Percentiles rank a stretch among this genome's conserved stretches.
Conservation (phyloP, 352 stramenopile species). For the Phytophthora kernoviae region DNA sequence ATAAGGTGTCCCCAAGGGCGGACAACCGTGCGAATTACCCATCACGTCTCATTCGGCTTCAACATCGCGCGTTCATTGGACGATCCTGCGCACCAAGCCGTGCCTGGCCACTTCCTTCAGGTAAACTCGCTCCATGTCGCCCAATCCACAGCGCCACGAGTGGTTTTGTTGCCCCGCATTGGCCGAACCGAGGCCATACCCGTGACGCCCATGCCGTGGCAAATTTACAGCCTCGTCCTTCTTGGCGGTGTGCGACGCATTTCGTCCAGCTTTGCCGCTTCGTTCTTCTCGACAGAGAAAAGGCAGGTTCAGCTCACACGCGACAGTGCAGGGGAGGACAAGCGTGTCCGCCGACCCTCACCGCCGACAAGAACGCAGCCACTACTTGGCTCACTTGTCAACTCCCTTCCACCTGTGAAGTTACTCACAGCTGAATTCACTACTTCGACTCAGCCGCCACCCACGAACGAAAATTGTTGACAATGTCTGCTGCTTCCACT, state of each 20-base stretch:
- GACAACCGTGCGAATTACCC: slow-evolving; percentile 2
- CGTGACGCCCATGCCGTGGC: background rate
- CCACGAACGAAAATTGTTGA: too few species aligned
- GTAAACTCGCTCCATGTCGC: background rate
- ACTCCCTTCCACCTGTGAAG: background rate
- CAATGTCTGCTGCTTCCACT: background rate
- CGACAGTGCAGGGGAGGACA: slow-evolving; percentile 3
- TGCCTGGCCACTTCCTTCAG: background rate
- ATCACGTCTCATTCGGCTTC: background rate
- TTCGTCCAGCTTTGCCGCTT: background rate
- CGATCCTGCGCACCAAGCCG: background rate
- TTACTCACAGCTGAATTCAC: background rate
- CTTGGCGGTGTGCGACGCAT: background rate
- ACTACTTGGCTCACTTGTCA: slow-evolving; percentile 3
- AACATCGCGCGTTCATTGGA: background rate
- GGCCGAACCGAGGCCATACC: background rate
- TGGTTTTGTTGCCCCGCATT: background rate
- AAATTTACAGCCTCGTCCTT: background rate
- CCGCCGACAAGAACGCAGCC: background rate
- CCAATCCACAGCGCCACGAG: background rate
- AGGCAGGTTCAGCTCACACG: background rate
- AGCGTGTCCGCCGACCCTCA: slow-evolving; percentile 1
- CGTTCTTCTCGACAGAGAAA: background rate
- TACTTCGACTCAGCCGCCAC: too few species aligned
- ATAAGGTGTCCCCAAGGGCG: background rate